Conservation (phyloP, 768 basidiomycete species). For the Leccinum aurantiacum region DNA sequence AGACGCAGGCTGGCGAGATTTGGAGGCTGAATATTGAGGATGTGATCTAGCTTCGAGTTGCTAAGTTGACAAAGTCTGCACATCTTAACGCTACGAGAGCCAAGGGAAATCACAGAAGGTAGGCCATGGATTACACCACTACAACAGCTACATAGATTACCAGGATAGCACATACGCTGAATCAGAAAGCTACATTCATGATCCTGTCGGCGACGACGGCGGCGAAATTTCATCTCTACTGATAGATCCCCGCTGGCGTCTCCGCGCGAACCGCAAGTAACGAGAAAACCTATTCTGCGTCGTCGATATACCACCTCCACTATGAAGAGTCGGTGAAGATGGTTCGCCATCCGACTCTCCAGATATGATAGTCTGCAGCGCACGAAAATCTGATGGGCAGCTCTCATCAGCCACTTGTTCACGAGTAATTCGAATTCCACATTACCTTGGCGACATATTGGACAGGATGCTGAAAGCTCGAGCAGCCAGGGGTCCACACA, state of each 20-base stretch:
- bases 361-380: constrained; percentile 58
- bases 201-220: neutral
- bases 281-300: constrained; percentile 51
- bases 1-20: constrained; percentile 64
- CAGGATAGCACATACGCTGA: neutral
- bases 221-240: constrained; percentile 31
- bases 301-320: constrained; percentile 14
- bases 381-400: constrained; percentile 49
- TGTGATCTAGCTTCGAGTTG: neutral
- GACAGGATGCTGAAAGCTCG: constrained; percentile 86
- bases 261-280: constrained; percentile 54
- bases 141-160: neutral
- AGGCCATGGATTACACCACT: neutral
- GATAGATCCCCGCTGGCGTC: constrained; percentile 44
- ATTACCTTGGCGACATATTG: constrained; percentile 87
- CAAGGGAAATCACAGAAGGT: no score
- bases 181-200: constrained; percentile 5
- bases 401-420: constrained; percentile 1
- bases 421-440: neutral
- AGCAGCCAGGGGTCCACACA: constrained; percentile 96
- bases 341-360: constrained; percentile 27
- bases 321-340: constrained; percentile 12
- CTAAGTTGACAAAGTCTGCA: neutral
- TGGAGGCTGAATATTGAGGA: constrained; percentile 39
- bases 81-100: neutral